These are phyloP conservation scores for Arabidopsis thaliana DNA, from an alignment of 345 rosid species.

Conservation along the genomic window TAIR10.1 NC_003076.8:23688501-23689000, in stretches of 20 bases:
- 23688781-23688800: conserved; percentile 31
- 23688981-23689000: conserved; percentile 39
- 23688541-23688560: conserved; percentile 85
- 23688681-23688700: conserved; percentile 85
- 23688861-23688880: conserved; percentile 60
- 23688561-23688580: conserved; percentile 48
- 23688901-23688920: conserved; percentile 56
- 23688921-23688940: conserved; percentile 62
- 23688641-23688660: conserved; percentile 50
- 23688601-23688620: conserved; percentile 19
- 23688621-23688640: neutral
- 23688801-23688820: conserved; percentile 47
- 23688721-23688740: conserved; percentile 87
- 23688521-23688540: conserved; percentile 89
- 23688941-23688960: conserved; percentile 73
- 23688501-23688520: conserved; percentile 53
- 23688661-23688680: conserved; percentile 74
- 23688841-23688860: conserved; percentile 81
- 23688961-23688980: conserved; percentile 62
- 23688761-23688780: conserved; percentile 44
- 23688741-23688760: conserved; percentile 58
- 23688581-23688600: conserved; percentile 22
- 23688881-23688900: conserved; percentile 56
- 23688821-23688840: conserved; percentile 64
- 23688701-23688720: conserved; percentile 77